Percentiles rank a stretch among this genome's conserved stretches.
phyloP scores from a whole-genome alignment of 129 eudicot species.

The Centaurea solstitialis region DNA sequence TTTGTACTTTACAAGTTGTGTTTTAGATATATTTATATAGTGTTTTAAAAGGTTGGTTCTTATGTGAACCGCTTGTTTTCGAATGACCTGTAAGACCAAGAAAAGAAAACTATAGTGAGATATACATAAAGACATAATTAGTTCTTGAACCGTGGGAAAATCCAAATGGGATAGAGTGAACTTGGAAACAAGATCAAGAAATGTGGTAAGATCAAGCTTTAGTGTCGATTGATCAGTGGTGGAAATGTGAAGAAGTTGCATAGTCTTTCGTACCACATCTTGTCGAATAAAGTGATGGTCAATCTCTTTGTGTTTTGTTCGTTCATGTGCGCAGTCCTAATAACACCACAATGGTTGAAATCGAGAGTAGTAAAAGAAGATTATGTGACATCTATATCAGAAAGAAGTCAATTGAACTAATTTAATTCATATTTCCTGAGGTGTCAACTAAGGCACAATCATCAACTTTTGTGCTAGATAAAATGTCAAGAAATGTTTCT shows the following conservation, averaged over 20 bases:
- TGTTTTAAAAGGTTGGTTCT: too few species aligned
- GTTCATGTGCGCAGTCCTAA: not conserved
- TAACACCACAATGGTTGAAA: not conserved
- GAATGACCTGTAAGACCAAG: too few species aligned
- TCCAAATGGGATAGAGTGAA: not conserved
- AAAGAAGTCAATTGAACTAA: not conserved
- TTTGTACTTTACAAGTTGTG: not conserved
- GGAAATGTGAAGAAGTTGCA: not conserved
- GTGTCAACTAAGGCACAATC: not conserved
- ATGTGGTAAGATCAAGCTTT: not conserved
- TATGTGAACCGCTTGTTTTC: too few species aligned
- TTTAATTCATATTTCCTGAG: not conserved
- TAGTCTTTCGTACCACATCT: not conserved
- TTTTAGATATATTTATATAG: not conserved
- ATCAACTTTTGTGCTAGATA: not conserved
- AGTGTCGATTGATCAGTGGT: not conserved
- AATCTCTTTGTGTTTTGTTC: not conserved
- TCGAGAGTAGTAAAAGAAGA: not conserved
- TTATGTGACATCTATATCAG: not conserved
- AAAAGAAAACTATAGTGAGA: too few species aligned
- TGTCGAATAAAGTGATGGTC: not conserved
- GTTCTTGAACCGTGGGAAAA: not conserved
- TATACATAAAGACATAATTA: not conserved
- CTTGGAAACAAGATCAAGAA: not conserved
- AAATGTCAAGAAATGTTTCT: not conserved